Evolutionary conservation across 169 alveolate species (phyloP).

Genomic region (Eimeria tenella): DNA sequence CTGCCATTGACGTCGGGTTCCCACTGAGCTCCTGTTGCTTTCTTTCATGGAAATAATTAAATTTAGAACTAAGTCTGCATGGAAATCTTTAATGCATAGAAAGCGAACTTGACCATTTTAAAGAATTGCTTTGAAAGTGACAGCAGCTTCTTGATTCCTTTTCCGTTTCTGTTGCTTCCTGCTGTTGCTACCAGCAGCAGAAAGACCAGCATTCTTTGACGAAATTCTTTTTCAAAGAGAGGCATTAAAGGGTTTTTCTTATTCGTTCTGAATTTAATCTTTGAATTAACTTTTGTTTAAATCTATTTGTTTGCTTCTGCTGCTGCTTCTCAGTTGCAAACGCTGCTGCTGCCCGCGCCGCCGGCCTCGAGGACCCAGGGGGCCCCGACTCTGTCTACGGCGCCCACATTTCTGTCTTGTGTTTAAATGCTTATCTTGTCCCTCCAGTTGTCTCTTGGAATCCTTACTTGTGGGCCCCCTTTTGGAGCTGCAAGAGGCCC

Average conservation of each 20-base stretch:
- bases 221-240: too few relatives aligned
- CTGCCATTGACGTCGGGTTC: not conserved
- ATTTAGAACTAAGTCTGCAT: too few relatives aligned
- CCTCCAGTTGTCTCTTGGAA: constrained; percentile 79
- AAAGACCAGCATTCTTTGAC: too few relatives aligned
- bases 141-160: too few relatives aligned
- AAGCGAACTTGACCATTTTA: too few relatives aligned
- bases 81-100: too few relatives aligned
- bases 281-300: not conserved
- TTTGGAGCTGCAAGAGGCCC: constrained; percentile 79
- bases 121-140: too few relatives aligned
- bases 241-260: too few relatives aligned
- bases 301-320: not conserved
- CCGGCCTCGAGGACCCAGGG: not conserved
- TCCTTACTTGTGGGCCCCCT: constrained; percentile 80
- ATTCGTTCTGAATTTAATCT: not conserved
- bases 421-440: constrained; percentile 67
- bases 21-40: not conserved
- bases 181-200: too few relatives aligned
- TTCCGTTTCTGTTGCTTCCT: too few relatives aligned
- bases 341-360: not conserved
- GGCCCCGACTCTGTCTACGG: constrained; percentile 23
- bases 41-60: too few relatives aligned
- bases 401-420: constrained; percentile 34
- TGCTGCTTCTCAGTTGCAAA: not conserved